Evolutionary conservation across 176 grass and related monocot genomes (phyloP).

Genomic region (Echinochloa phyllopogon): DNA sequence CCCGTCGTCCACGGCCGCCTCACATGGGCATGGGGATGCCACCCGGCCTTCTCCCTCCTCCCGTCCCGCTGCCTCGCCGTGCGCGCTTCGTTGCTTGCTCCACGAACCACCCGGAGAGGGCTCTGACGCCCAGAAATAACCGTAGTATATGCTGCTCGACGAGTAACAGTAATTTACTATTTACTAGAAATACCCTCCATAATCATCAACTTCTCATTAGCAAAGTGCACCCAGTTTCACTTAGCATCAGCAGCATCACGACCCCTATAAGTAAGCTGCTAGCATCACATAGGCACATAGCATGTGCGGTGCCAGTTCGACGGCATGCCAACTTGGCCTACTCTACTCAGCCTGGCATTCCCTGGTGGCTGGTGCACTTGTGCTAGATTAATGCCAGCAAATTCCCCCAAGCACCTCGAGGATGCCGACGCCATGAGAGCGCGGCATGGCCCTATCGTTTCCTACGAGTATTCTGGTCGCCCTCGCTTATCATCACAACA

Average conservation of each 20-base stretch:
- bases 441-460: constrained; percentile 34
- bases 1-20: constrained; percentile 8
- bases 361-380: neutral
- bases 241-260: neutral
- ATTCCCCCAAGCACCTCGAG: constrained; percentile 21
- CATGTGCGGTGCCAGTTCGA: constrained; percentile 50
- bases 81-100: constrained; percentile 35
- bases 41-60: neutral
- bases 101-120: constrained; percentile 15
- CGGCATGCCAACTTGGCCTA: constrained; percentile 23
- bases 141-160: constrained; percentile 2
- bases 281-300: neutral
- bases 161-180: neutral
- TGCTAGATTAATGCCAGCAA: constrained; percentile 20
- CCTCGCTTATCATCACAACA: neutral
- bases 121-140: neutral
- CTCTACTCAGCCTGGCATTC: constrained; percentile 18
- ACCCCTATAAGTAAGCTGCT: neutral
- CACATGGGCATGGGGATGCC: constrained; percentile 14
- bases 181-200: neutral
- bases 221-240: neutral
- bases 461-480: neutral
- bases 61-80: neutral
- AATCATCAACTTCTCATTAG: constrained; percentile 15
- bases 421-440: neutral